Base-by-base conservation (phyloP, 2,329 filamentous ascomycete genomes). In the Mycocentrospora acerina region DNA sequence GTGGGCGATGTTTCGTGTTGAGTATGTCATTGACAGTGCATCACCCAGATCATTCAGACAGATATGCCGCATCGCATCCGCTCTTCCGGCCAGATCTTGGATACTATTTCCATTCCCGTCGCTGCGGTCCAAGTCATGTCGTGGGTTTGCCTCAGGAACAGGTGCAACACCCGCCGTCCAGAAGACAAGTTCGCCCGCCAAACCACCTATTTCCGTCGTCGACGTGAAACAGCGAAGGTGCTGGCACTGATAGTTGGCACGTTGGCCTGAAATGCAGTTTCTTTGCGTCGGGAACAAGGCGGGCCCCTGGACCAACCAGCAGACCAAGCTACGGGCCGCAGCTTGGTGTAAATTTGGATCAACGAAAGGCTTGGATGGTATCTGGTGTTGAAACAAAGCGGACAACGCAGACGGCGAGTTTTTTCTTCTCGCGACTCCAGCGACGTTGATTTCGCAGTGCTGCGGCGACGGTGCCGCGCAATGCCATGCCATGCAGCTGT, bases 291-390 rank as follows among this genome's bases (percentile, higher is more conserved):
- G 33, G 37, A 37, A 40, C 19, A 44, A 44, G 33, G 40, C 35
- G 37, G 36, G 35, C 24, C 24, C 28, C 22, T 35, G 35, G 26
- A 29, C 28, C 24, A 24, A 32, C 28, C 24, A 29, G 29, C 22
- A 28, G n/a, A n/a, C n/a, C n/a, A n/a, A n/a, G 31, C 33, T 32
- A 32, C 41, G 36, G 41, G 17, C 41, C 41, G 36, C 37, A 22
- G 36, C 37, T 39, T 45, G 36, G 41, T 37, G 44, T 54, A 56
- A 51, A 51, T 53, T 54, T 56, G 51, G 48, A 52, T 29, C 30
- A 48, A 42, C 44, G 39, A 35, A 28, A 30, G 42, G 42, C 44
- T 35, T 48, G 46, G 49, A 9, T 36, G 43, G 19, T 5, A 22
- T 22, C 9, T 9, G 19, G 19, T 9, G 19, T 22, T 22, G 19